A percentile compares a stretch with the other conserved stretches of the same genome.
These are phyloP conservation scores for slime mould (Dictyostelium discoideum) DNA, from an alignment of 78 protist genomes.

Conservation along the genomic window DNA sequence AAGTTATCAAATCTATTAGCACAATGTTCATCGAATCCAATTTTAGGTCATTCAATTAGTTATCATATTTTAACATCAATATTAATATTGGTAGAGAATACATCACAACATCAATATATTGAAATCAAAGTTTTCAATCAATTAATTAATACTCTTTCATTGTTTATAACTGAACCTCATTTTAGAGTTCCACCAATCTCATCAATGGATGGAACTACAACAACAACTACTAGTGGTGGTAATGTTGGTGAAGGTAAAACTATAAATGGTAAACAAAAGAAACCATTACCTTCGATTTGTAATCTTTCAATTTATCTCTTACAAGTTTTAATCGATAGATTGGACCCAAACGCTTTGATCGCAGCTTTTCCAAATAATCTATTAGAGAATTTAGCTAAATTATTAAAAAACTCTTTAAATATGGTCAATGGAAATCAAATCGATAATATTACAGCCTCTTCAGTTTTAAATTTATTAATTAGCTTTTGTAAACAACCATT, in stretches of 20 bases:
- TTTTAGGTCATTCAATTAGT: background rate
- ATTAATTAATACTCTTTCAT: background rate
- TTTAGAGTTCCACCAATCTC: background rate
- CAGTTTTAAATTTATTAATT: slow-evolving; percentile 24
- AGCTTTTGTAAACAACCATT: slow-evolving; percentile 49
- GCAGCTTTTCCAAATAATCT: slow-evolving; percentile 22
- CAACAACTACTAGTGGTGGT: too few species aligned
- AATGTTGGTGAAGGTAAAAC: background rate
- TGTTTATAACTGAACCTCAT: background rate
- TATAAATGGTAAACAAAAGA: background rate
- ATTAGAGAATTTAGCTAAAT: background rate
- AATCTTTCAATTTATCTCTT: slow-evolving; percentile 32
- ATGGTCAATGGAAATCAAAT: background rate
- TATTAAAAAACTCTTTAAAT: background rate
- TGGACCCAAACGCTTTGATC: background rate
- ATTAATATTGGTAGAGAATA: background rate
- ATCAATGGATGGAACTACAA: background rate
- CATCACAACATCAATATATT: background rate
- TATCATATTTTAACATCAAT: slow-evolving; percentile 5
- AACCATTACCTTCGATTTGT: background rate
- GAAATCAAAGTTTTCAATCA: background rate
- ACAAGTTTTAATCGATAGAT: background rate
- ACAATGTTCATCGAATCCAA: background rate
- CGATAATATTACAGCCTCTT: background rate
- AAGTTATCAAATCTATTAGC: background rate